A percentile compares a stretch with the other conserved stretches of the same genome.
These are phyloP conservation scores for Euphorbia tirucalli DNA, from an alignment of 345 rosid genomes.

Conservation along the genomic window DNA sequence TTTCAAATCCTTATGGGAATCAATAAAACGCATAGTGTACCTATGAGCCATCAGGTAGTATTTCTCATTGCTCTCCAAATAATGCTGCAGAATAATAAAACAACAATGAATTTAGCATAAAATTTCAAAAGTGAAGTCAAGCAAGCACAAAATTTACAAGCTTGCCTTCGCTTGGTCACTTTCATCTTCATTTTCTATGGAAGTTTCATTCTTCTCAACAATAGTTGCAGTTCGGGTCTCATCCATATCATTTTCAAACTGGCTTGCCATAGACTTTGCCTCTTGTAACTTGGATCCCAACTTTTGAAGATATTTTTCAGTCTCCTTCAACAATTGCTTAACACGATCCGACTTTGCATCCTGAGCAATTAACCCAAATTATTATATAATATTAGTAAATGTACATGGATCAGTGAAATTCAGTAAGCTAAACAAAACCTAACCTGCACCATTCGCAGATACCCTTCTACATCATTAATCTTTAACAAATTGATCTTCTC, in stretches of 20 bases:
- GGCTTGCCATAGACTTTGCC: conserved; percentile 56
- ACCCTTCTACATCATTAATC: conserved; percentile 97
- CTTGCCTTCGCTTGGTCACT: conserved; percentile 87
- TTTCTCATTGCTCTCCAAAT: conserved; percentile 92
- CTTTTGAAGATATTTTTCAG: conserved; percentile 89
- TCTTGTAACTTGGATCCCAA: conserved; percentile 81
- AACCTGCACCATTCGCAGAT: conserved; percentile 96
- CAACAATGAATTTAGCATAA: conserved; percentile 7
- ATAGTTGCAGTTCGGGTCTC: conserved; percentile 41
- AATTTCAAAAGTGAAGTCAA: conserved; percentile 10
- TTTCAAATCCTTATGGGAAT: not conserved
- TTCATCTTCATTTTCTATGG: conserved; percentile 78
- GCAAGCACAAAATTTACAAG: conserved; percentile 13
- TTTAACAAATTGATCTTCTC: conserved; percentile 90
- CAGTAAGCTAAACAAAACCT: conserved; percentile 19
- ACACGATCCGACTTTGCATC: conserved; percentile 97
- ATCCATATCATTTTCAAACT: conserved; percentile 62
- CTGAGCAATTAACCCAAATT: conserved; percentile 30
- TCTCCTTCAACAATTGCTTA: conserved; percentile 81
- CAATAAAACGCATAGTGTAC: conserved; percentile 29
- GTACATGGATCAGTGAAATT: conserved; percentile 6
- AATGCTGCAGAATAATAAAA: conserved; percentile 59
- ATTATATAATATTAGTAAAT: conserved; percentile 19
- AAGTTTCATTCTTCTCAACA: conserved; percentile 57
- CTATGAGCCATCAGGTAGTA: conserved; percentile 97